Base-by-base conservation (phyloP, 2,329 filamentous ascomycete genomes). In the Pyricularia sp. region DNA sequence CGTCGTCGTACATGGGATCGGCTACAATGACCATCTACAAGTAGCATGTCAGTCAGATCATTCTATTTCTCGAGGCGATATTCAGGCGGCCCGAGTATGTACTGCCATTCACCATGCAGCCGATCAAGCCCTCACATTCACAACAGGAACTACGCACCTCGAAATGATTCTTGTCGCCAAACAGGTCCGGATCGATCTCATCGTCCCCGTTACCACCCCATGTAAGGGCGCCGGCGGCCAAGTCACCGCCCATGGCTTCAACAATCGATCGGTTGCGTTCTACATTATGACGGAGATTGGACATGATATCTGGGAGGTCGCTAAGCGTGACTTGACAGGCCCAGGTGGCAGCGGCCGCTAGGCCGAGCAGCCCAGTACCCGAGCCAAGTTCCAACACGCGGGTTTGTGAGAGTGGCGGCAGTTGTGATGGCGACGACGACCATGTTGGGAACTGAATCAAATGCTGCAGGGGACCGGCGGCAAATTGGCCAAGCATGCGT, bases 351-450 rank as follows among this genome's bases (percentile, higher is more conserved):
- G 93, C 92, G 28, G 94, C 92, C 1, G 94, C 91, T 63, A 98
- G 82, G 0, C 95, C 95, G 11, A 97, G 86, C n/a, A 99, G 84
- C 0, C 94, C 94, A 0, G 94, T 98, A 0, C 95, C 94, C 0
- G 94, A 90, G 4, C 94, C 95, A 1, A 98, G 85, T 76, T 98
- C 94, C 10, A 98, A 83, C 0, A 88, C 80, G 20, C 79, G 74
- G 4, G 20, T n/a, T 10, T 30, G 36, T 33, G 31, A n/a, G n/a
- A n/a, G 25, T 5, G 14, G 36, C 4, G 26, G n/a, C 28, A 2
- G 63, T 28, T 2, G n/a, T 23, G n/a, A 20, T 7, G 42, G 7
- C 4, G 42, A 50, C 23, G 23, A 61, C 23, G 36, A 76, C 33
- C 17, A 71, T 70, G 31, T 67, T 26, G 10, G 58, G 23, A 23